Evolutionary conservation across 2,329 filamentous ascomycete species (phyloP).

Genomic region (Microsporum ferrugineum): DNA sequence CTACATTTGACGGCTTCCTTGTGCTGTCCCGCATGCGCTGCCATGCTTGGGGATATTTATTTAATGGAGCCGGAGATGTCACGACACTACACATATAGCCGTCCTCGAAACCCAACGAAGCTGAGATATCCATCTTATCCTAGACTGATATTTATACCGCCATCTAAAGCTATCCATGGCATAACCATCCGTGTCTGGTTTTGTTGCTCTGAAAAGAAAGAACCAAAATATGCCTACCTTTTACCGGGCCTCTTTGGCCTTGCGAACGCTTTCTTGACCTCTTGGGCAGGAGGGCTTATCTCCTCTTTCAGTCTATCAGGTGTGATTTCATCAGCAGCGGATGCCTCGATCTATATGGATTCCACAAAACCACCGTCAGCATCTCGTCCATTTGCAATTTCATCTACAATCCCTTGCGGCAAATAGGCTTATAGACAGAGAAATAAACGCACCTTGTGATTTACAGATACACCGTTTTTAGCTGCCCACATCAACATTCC

Average conservation of each 20-base stretch:
- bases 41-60: not conserved
- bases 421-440: constrained; percentile 13
- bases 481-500: constrained; percentile 45
- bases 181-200: not conserved
- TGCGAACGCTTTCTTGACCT: constrained; percentile 45
- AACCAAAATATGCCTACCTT: constrained; percentile 16
- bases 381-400: not conserved
- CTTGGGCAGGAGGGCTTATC: constrained; percentile 40
- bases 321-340: constrained; percentile 47
- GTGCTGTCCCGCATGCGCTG: not conserved
- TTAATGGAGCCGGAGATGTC: not conserved
- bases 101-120: not conserved
- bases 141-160: not conserved
- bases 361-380: not conserved
- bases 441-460: constrained; percentile 39
- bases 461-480: constrained; percentile 45
- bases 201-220: not conserved
- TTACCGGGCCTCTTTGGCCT: constrained; percentile 53
- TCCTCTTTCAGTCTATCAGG: constrained; percentile 43
- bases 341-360: constrained; percentile 44
- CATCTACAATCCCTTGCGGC: too few relatives aligned
- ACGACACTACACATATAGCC: not conserved
- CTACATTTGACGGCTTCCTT: not conserved
- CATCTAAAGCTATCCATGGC: not conserved
- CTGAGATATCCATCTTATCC: not conserved